Evolutionary conservation across 345 rosid species (phyloP).

Genomic region (Brassica rapa): DNA sequence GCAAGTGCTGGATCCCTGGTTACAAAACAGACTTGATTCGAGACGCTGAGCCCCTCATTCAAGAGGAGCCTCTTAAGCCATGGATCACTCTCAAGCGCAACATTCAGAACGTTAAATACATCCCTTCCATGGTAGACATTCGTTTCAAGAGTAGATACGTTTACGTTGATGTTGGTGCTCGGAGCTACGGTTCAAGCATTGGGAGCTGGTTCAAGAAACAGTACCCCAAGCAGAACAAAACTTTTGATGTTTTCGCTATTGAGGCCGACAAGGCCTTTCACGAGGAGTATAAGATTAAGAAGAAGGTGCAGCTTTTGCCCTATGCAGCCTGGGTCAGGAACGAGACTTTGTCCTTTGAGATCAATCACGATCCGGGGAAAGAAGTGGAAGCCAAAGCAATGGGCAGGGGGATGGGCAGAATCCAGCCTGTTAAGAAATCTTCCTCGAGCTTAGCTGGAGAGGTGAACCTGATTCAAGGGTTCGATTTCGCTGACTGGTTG

Average conservation of each 20-base stretch:
- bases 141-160: conserved; percentile 88
- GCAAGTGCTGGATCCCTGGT: conserved; percentile 66
- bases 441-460: conserved; percentile 44
- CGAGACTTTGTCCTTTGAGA: conserved; percentile 85
- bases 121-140: conserved; percentile 80
- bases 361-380: conserved; percentile 73
- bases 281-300: conserved; percentile 63
- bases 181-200: conserved; percentile 95
- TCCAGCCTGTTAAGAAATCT: conserved; percentile 57
- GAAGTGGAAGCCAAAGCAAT: conserved; percentile 55
- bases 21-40: conserved; percentile 61
- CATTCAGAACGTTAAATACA: conserved; percentile 69
- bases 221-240: conserved; percentile 91
- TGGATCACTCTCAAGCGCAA: conserved; percentile 91
- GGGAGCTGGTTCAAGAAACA: conserved; percentile 96
- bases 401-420: conserved; percentile 98
- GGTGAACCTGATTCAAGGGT: conserved; percentile 77
- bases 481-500: conserved; percentile 94
- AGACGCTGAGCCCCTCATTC: conserved; percentile 72
- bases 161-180: conserved; percentile 92
- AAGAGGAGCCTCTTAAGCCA: conserved; percentile 88
- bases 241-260: conserved; percentile 83
- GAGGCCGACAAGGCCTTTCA: conserved; percentile 84
- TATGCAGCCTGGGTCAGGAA: conserved; percentile 98
- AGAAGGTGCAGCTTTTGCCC: conserved; percentile 66